These are phyloP conservation scores for Phaffia rhodozyma DNA, from an alignment of 1,284 basidiomycete species.

Conservation along the genomic window DNA sequence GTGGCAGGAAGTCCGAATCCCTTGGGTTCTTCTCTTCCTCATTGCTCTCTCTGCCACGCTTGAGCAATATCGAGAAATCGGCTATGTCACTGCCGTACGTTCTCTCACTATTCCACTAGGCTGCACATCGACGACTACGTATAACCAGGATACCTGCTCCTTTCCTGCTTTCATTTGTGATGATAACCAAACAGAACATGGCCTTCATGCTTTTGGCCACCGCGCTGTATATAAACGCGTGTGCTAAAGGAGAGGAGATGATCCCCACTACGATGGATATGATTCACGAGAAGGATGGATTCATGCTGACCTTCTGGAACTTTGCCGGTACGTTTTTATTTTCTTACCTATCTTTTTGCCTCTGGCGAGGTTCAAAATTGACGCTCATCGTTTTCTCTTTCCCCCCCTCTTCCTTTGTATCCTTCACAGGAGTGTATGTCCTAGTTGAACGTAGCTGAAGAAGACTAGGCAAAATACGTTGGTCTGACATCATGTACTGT, in stretches of 20 bases:
- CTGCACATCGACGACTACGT: background rate
- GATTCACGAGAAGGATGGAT: constrained; percentile 93
- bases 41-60: constrained; percentile 82
- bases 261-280: constrained; percentile 97
- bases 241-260: constrained; percentile 86
- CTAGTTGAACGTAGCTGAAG: too few species aligned
- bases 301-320: constrained; percentile 97
- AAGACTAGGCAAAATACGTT: background rate
- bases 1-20: constrained; percentile 97
- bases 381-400: background rate
- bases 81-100: constrained; percentile 78
- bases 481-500: background rate
- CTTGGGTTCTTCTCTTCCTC: constrained; percentile 93
- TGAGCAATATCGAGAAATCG: constrained; percentile 88
- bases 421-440: too few species aligned
- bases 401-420: background rate
- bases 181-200: constrained; percentile 59
- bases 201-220: constrained; percentile 93
- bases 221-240: constrained; percentile 93
- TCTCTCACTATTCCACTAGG: background rate
- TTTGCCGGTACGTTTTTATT: constrained; percentile 58
- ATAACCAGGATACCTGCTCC: constrained; percentile 1
- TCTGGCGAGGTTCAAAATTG: background rate
- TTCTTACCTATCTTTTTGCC: background rate
- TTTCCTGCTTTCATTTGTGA: background rate